Conservation (phyloP, 495 filamentous ascomycete species). For the Hypoxylon subgilvum region DNA sequence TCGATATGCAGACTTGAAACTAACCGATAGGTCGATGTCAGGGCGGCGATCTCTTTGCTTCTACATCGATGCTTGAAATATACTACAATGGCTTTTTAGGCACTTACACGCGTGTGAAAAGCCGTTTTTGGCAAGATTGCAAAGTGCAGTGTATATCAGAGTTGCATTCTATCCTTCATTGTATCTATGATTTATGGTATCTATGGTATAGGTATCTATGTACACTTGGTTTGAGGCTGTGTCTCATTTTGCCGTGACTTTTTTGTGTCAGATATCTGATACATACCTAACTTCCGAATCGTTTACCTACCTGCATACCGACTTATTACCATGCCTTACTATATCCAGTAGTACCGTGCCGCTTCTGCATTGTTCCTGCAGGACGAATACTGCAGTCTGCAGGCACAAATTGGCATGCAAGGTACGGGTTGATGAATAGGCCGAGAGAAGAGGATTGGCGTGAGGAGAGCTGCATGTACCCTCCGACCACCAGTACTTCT, state of each 20-base stretch:
- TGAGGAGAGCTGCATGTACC: conserved; percentile 28
- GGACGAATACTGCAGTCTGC: conserved; percentile 43
- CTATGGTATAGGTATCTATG: neutral
- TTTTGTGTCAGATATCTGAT: conserved; percentile 19
- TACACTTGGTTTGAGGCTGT: conserved; percentile 11
- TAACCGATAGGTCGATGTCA: neutral
- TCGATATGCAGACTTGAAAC: neutral
- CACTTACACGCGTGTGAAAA: neutral
- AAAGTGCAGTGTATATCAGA: conserved; percentile 13
- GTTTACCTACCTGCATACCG: conserved; percentile 34
- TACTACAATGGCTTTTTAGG: neutral
- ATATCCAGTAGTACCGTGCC: conserved; percentile 34
- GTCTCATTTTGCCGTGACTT: conserved; percentile 12
- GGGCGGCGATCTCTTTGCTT: neutral
- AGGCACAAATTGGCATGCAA: conserved; percentile 45
- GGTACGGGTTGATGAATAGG: conserved; percentile 41
- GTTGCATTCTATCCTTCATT: conserved; percentile 1
- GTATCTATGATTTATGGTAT: neutral
- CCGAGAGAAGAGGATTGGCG: conserved; percentile 34
- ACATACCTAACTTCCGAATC: conserved; percentile 21
- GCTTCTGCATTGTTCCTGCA: conserved; percentile 43
- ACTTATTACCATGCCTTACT: conserved; percentile 30
- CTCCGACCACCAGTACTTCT: conserved; percentile 22
- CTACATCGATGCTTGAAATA: too few species aligned
- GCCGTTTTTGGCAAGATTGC: conserved; percentile 1